These are phyloP conservation scores for Chionographis japonica DNA, from an alignment of 106 monocot genomes.

Conservation along the genomic window DNA sequence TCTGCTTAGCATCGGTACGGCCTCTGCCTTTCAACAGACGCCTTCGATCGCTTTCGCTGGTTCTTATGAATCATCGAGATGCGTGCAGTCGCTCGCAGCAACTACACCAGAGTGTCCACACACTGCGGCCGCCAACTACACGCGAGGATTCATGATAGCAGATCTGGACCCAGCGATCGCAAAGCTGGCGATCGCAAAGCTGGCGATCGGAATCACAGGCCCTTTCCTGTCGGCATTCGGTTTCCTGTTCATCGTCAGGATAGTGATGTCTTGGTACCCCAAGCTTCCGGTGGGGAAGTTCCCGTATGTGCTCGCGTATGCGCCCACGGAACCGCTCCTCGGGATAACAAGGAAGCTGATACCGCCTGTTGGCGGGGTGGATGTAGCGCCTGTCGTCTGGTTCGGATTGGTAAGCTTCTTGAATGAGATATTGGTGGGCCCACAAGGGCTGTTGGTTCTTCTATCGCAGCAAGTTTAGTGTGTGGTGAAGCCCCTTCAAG, in stretches of 20 bases:
- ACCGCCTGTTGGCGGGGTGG: conserved; percentile 79
- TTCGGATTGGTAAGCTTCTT: conserved; percentile 80
- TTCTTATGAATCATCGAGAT: conserved; percentile 1
- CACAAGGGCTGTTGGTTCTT: conserved; percentile 77
- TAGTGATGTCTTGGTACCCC: conserved; percentile 95
- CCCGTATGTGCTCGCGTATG: conserved; percentile 75
- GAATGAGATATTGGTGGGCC: conserved; percentile 77
- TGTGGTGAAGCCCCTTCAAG: too few relatives aligned
- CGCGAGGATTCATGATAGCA: conserved; percentile 19
- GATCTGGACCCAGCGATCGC: conserved; percentile 65
- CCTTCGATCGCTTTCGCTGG: background rate
- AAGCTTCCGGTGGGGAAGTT: conserved; percentile 72
- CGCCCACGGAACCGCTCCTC: conserved; percentile 79
- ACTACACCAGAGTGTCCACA: background rate
- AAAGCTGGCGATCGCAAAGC: conserved; percentile 40
- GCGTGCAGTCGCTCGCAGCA: background rate
- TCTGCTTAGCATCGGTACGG: background rate
- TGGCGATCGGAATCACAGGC: conserved; percentile 36
- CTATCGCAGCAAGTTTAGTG: conserved; percentile 58
- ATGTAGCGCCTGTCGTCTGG: conserved; percentile 93
- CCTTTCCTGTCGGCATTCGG: conserved; percentile 71
- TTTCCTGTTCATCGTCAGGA: conserved; percentile 69
- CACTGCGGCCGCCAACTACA: background rate
- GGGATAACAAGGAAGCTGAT: conserved; percentile 64
- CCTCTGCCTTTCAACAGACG: background rate